Base-by-base conservation (phyloP, 495 filamentous ascomycete genomes). In the Stereocaulon alpinum region DNA sequence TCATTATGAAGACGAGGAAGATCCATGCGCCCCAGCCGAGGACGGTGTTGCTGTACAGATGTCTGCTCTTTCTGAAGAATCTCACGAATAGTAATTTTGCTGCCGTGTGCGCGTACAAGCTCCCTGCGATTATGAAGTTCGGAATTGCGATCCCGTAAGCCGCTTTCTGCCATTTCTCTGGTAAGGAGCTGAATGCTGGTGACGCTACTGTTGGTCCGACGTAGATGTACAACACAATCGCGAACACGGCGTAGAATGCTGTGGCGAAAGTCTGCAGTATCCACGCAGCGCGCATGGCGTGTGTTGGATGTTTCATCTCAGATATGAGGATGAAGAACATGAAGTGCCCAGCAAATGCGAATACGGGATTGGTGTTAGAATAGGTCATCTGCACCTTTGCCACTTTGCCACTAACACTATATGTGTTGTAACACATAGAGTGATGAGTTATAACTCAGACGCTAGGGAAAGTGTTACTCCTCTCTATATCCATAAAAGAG, bases 311-410 rank as follows among this genome's bases (percentile, higher is more conserved):
- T 59, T 77, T 72, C 80, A 83, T 82, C 64, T 83, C 80, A 3
- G 79, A 73, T 57, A 83, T 79, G 58, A 83, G 72, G 40, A 75
- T 76, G 27, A 80, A 80, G 64, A 83, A 82, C 64, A 80, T 74
- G 62, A 82, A 63, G n/a, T 66, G 64, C 2, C 64, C 64, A 4
- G 73, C 71, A 59, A 72, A 76, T 6, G 73, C 69, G 53, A 74
- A 76, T 9, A 76, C 73, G 0, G 73, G 73, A 44, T 76, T 76
- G 0, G n/a, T n/a, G n/a, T n/a, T n/a, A n/a, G n/a, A n/a, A n/a
- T n/a, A n/a, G n/a, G n/a, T n/a, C n/a, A n/a, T n/a, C n/a, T n/a
- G n/a, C n/a, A n/a, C n/a, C n/a, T n/a, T n/a, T n/a, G n/a, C n/a
- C n/a, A n/a, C n/a, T n/a, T n/a, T n/a, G n/a, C n/a, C n/a, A n/a